Evolutionary conservation across 805 yeast genomes (phyloP), one percentile per base, ranked within the genome.

Genomic region (Ogataea methylovora): DNA sequence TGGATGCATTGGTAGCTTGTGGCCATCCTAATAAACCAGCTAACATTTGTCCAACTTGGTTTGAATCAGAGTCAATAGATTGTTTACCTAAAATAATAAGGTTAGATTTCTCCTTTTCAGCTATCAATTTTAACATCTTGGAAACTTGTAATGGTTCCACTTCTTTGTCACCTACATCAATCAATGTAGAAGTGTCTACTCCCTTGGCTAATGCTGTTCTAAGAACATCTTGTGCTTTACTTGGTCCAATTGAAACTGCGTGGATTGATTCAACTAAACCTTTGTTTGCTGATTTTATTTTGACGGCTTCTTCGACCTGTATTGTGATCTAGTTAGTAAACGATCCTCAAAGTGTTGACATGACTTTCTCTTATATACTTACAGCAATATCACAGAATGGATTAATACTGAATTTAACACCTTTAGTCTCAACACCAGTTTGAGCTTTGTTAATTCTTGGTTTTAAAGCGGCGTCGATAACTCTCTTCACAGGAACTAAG

Each of bases 311-410:
- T 61, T 92, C 98, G 34, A 92, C 55, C 50, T 48, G 22, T 9
- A 8, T 7, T 7, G 10, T 15, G 11, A 25, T 7, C 6, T 11
- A 25, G 16, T 7, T 7, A 25, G 11, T 8, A 25, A 13, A 13
- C 14, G 14, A 25, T 8, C 7, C 6, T 6, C 14, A 19, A 12
- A 28, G 8, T 17, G 12, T 12, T 15, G 11, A n/a, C 21, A 16
- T 27, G 6, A 9, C n/a, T 8, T 10, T 8, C 15, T 18, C 15
- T 28, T 33, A 12, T 16, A 22, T 13, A 42, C 51, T 13, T 34
- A 41, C 76, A 8, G 98, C 98, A 54, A 92, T 92, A 61, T 92
- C 98, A 63, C 95, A 92, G 61, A 92, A 92, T 37, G 99, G 98
- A 58, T 92, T 92, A 58, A 90, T 85, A 52, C 86, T 75, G 67